Base-by-base conservation (phyloP, 768 basidiomycete genomes). In the Rhodotorula taiwanensis region DNA sequence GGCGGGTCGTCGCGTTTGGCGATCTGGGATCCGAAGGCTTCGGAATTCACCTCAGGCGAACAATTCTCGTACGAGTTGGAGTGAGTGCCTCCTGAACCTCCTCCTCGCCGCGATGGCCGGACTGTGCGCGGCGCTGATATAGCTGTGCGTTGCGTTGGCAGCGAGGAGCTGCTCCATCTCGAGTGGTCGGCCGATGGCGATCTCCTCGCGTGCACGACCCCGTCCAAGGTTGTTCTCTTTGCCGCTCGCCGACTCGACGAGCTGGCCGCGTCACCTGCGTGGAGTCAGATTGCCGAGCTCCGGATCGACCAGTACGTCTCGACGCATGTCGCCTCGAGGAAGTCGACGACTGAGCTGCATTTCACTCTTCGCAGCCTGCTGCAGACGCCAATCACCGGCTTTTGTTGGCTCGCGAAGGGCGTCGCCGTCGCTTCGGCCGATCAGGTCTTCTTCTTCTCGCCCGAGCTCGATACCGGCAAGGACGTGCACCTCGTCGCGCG, bases 21-120 rank as follows among this genome's bases (percentile, higher is more conserved):
- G 0, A 90, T 98, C 23, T 98, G 94, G 94, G 91, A 97, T 75
- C 95, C 92, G 0, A 86, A 86, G 55, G 88, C 88, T 75, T 92
- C 88, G 23, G 89, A 94, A 75, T 97, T 97, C 75, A 84, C 89
- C 13, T 86, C 87, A 8, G 93, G 93, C 4, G 78, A 93, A 52
- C 93, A 95, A 75, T 87, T 85, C 73, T 79, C 80, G 45, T 79
- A 80, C 62, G 44, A 28, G 21, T n/a, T 64, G 16, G 41, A 51
- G 54, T 71, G 27, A 36, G 49, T 52, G 4, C n/a, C 14, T 2
- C n/a, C n/a, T n/a, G n/a, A n/a, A n/a, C n/a, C n/a, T 13, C 14
- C 28, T 15, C 27, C 33, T 13, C 10, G 36, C 36, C 10, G 36
- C 16, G 16, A 10, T 16, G 9, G 16, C 10, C 36, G 36, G 16